phyloP scores from a whole-genome alignment of 352 stramenopile genomes.

The Phytopythium boreale region DNA sequence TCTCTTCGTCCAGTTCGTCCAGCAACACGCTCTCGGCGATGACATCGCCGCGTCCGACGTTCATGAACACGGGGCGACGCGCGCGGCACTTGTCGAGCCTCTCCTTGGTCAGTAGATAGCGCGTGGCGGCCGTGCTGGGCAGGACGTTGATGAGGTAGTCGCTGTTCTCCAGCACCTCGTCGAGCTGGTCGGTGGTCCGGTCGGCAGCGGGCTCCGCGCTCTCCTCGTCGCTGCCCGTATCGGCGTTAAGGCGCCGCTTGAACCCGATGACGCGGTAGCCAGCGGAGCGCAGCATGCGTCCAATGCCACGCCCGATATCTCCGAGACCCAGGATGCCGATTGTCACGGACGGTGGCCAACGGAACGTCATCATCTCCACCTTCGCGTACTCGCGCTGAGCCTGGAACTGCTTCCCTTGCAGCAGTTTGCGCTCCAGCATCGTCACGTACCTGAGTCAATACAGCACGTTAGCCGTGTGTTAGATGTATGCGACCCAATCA shows the following conservation, averaged over 20 bases:
- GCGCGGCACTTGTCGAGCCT: slow-evolving; percentile 38
- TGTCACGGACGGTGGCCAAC: slow-evolving; percentile 29
- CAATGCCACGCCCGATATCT: slow-evolving; percentile 49
- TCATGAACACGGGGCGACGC: slow-evolving; percentile 77
- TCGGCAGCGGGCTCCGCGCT: slow-evolving; percentile 14
- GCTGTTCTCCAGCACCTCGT: slow-evolving; percentile 39
- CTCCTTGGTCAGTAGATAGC: slow-evolving; percentile 50
- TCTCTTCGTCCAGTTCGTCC: slow-evolving; percentile 44
- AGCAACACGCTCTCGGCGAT: slow-evolving; percentile 60
- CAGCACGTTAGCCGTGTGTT: too few species aligned
- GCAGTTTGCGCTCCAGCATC: slow-evolving; percentile 32
- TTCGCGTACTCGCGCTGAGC: slow-evolving; percentile 20
- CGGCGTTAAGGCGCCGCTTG: slow-evolving; percentile 34
- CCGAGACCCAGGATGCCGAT: slow-evolving; percentile 46
- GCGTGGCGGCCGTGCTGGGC: slow-evolving; percentile 70
- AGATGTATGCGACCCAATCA: too few species aligned
- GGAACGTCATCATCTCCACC: slow-evolving; percentile 23
- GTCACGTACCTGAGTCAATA: slow-evolving; percentile 11
- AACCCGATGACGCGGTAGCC: slow-evolving; percentile 56
- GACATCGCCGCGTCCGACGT: slow-evolving; percentile 84
- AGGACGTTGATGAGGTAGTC: slow-evolving; percentile 86
- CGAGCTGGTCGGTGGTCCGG: slow-evolving; percentile 36
- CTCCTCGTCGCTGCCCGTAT: slow-evolving; percentile 6
- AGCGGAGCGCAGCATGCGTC: slow-evolving; percentile 32
- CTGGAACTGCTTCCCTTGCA: slow-evolving; percentile 30